Evolutionary conservation across 2,329 filamentous ascomycete genomes (phyloP).

Genomic region (Aspergillus persii): DNA sequence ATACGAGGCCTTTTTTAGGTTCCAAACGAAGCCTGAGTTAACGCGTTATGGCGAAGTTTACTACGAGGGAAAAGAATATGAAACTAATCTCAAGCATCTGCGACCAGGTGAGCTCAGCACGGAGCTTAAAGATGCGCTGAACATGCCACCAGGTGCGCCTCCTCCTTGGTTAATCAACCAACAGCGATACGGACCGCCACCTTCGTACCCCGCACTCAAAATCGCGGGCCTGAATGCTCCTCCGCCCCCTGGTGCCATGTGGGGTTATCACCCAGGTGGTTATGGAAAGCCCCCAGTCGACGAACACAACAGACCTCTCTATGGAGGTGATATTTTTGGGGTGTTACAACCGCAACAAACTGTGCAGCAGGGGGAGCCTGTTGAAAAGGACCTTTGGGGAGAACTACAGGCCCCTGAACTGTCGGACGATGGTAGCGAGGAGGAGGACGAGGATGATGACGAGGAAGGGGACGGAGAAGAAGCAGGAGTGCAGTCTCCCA

Average conservation of each 20-base stretch:
- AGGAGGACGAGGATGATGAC: slow-evolving; percentile 65
- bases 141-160: slow-evolving; percentile 87
- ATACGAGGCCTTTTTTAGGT: slow-evolving; percentile 97
- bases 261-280: slow-evolving; percentile 93
- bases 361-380: slow-evolving; percentile 67
- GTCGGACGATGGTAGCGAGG: slow-evolving; percentile 64
- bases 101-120: slow-evolving; percentile 88
- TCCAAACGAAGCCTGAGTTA: slow-evolving; percentile 91
- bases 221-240: slow-evolving; percentile 93
- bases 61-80: slow-evolving; percentile 97
- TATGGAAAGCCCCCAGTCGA: slow-evolving; percentile 96
- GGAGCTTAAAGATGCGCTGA: slow-evolving; percentile 84
- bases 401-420: slow-evolving; percentile 80
- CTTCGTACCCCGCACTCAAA: slow-evolving; percentile 92
- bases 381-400: slow-evolving; percentile 89
- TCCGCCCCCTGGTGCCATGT: slow-evolving; percentile 80
- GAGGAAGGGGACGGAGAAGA: slow-evolving; percentile 45
- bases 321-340: slow-evolving; percentile 93
- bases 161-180: slow-evolving; percentile 97
- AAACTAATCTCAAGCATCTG: slow-evolving; percentile 88
- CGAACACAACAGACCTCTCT: slow-evolving; percentile 86
- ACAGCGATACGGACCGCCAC: slow-evolving; percentile 79
- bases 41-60: slow-evolving; percentile 98
- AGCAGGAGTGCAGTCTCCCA: slow-evolving; percentile 62
- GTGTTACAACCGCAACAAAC: slow-evolving; percentile 63